phyloP scores from a whole-genome alignment of 768 basidiomycete genomes.

The Tulasnella sp. region DNA sequence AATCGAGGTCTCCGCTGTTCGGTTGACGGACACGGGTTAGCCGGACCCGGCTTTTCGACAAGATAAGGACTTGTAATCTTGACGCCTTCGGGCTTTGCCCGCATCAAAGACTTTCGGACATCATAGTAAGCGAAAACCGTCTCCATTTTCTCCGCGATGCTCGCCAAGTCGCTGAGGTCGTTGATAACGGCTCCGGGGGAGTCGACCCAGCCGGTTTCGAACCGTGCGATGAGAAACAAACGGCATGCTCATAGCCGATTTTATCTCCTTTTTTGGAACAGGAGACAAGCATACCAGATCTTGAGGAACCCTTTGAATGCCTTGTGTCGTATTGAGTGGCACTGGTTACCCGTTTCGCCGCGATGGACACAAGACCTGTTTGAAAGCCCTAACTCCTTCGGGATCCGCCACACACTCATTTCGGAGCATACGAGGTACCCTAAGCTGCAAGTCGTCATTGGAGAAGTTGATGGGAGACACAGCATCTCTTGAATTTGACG shows the following conservation, averaged over 20 bases:
- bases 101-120: background rate
- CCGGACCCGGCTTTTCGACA: background rate
- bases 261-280: background rate
- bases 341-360: background rate
- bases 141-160: background rate
- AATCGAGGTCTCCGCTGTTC: background rate
- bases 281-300: background rate
- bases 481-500: background rate
- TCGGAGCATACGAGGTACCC: background rate
- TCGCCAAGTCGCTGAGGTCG: background rate
- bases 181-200: background rate
- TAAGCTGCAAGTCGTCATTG: background rate
- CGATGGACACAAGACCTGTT: background rate
- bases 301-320: constrained; percentile 3
- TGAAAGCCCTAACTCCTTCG: background rate
- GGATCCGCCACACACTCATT: background rate
- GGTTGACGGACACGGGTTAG: background rate
- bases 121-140: background rate
- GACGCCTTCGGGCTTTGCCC: background rate
- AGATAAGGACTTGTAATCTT: background rate
- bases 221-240: background rate
- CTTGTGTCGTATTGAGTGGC: background rate
- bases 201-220: background rate
- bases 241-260: background rate
- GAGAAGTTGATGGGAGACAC: background rate